These are phyloP conservation scores for Nannizzia gypsea DNA, from an alignment of 2,329 filamentous ascomycete species.

Conservation along the genomic window DNA sequence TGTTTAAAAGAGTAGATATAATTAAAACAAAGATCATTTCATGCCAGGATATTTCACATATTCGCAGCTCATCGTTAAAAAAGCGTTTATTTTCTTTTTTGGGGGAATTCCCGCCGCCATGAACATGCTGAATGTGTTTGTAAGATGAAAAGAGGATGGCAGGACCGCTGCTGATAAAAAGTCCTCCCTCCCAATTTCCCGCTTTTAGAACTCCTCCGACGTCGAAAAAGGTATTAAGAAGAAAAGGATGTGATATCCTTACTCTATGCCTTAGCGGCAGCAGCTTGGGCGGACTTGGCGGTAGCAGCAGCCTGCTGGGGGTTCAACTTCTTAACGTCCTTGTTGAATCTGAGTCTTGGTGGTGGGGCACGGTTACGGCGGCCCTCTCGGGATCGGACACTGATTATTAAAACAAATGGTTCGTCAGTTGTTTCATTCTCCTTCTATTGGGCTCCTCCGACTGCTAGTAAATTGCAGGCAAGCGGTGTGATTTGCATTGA, in stretches of 20 bases:
- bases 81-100: not conserved
- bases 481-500: too few species aligned
- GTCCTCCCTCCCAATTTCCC: not conserved
- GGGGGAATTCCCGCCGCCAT: not conserved
- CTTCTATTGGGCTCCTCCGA: not conserved
- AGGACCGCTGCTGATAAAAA: not conserved
- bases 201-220: not conserved
- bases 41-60: slow-evolving; percentile 4
- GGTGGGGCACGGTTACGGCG: slow-evolving; percentile 98
- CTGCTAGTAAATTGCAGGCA: not conserved
- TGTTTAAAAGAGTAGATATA: slow-evolving; percentile 1
- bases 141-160: slow-evolving; percentile 1
- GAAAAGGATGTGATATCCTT: slow-evolving; percentile 3
- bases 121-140: not conserved
- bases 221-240: slow-evolving; percentile 1
- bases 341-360: slow-evolving; percentile 98
- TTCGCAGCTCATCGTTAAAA: slow-evolving; percentile 1
- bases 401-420: slow-evolving; percentile 30
- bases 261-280: slow-evolving; percentile 11
- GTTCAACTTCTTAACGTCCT: slow-evolving; percentile 99
- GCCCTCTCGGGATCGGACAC: slow-evolving; percentile 92
- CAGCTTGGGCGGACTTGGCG: slow-evolving; percentile 21
- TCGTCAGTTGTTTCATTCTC: not conserved
- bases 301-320: slow-evolving; percentile 68
- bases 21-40: slow-evolving; percentile 2